A percentile compares a stretch with the other conserved stretches of the same genome.
phyloP scores from a whole-genome alignment of 441 rosid genomes.

The Flueggea neowawraea region DNA sequence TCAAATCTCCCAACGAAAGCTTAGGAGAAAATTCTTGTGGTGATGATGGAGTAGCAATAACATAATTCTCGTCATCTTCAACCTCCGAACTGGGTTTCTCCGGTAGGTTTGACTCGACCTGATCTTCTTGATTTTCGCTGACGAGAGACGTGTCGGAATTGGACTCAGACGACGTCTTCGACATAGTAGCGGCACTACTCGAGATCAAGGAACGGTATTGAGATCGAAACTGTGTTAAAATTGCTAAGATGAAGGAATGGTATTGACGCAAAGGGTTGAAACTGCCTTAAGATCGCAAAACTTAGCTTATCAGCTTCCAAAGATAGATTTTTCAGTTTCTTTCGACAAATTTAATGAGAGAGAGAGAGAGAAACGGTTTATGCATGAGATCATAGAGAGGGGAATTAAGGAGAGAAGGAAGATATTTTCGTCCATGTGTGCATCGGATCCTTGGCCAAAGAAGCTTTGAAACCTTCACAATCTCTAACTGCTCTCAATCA shows the following conservation, averaged over 20 bases:
- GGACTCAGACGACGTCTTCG: no score
- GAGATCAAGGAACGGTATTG: no score
- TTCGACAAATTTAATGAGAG: constrained; percentile 2
- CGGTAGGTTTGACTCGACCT: no score
- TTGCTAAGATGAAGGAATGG: no score
- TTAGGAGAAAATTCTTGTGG: not conserved
- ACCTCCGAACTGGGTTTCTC: constrained; percentile 13
- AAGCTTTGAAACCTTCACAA: constrained; percentile 21
- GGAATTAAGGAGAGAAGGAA: constrained; percentile 12
- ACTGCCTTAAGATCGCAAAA: no score
- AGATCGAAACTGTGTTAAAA: no score
- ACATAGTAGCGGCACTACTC: no score
- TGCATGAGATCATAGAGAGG: not conserved
- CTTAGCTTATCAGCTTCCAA: no score
- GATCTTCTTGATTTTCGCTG: no score
- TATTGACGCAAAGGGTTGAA: no score
- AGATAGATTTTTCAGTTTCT: constrained; percentile 7
- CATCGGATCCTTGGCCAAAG: constrained; percentile 44
- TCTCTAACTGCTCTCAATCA: constrained; percentile 26
- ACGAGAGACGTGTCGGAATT: no score
- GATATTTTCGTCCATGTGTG: constrained; percentile 4
- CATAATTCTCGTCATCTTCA: not conserved
- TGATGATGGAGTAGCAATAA: not conserved
- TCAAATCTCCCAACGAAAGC: constrained; percentile 8
- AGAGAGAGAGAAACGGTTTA: constrained; percentile 5